phyloP scores from a whole-genome alignment of 169 alveolate genomes.

The Cryptosporidium xiaoi region DNA sequence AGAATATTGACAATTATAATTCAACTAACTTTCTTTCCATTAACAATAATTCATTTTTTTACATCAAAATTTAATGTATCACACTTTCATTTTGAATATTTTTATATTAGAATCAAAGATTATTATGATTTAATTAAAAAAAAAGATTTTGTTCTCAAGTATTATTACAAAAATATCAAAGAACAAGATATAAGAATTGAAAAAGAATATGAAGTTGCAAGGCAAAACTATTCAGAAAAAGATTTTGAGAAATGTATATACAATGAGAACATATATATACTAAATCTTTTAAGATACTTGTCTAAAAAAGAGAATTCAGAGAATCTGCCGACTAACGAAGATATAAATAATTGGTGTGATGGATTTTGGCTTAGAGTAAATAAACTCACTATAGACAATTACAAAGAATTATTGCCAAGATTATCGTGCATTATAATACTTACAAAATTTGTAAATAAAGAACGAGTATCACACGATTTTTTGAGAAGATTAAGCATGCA shows the following conservation, averaged over 20 bases:
- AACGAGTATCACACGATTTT: slow-evolving; percentile 40
- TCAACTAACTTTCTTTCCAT: slow-evolving; percentile 44
- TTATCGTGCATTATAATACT: slow-evolving; percentile 37
- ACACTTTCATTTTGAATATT: slow-evolving; percentile 51
- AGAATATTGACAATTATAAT: slow-evolving; percentile 41
- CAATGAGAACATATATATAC: slow-evolving; percentile 22
- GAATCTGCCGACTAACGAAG: slow-evolving; percentile 9
- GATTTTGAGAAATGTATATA: slow-evolving; percentile 22
- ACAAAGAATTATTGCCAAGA: slow-evolving; percentile 36
- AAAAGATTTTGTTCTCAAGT: not conserved
- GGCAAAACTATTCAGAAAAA: not conserved
- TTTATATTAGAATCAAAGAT: slow-evolving; percentile 14
- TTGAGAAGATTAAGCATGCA: slow-evolving; percentile 64
- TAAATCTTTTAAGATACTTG: slow-evolving; percentile 18
- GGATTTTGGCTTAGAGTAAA: slow-evolving; percentile 57
- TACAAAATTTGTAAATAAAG: slow-evolving; percentile 14
- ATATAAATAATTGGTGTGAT: slow-evolving; percentile 33
- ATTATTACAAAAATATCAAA: slow-evolving; percentile 28
- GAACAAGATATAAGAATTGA: not conserved
- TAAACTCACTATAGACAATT: not conserved
- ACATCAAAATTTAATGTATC: slow-evolving; percentile 45
- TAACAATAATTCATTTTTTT: slow-evolving; percentile 28
- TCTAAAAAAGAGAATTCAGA: slow-evolving; percentile 11
- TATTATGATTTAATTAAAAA: slow-evolving; percentile 35
- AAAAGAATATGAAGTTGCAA: no score